Evolutionary conservation across 768 basidiomycete species (phyloP).

Genomic region (Kwoniella dejecticola): DNA sequence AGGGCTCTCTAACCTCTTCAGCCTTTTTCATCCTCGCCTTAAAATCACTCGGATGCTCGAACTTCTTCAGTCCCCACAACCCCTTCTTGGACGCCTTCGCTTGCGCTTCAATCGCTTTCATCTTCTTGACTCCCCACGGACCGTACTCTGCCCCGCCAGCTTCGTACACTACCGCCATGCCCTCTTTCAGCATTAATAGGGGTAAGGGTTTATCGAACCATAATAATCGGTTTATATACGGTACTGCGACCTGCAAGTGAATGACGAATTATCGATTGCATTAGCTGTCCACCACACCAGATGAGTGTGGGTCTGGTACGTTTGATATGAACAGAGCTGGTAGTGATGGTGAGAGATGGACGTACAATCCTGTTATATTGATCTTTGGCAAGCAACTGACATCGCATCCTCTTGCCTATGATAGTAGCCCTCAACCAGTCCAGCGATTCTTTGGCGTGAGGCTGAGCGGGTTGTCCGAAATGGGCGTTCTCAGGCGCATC

Average conservation of each 20-base stretch:
- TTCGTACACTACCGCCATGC: slow-evolving; percentile 74
- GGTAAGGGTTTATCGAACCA: slow-evolving; percentile 65
- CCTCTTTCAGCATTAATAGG: slow-evolving; percentile 75
- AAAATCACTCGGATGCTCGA: slow-evolving; percentile 76
- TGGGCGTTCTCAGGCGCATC: slow-evolving; percentile 92
- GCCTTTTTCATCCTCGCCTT: slow-evolving; percentile 63
- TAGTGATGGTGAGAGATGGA: slow-evolving; percentile 31
- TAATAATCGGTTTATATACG: slow-evolving; percentile 62
- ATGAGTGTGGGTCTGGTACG: too few relatives aligned
- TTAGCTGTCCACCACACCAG: too few relatives aligned
- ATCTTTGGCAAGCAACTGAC: slow-evolving; percentile 73
- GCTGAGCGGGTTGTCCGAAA: slow-evolving; percentile 79
- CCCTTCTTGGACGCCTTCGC: slow-evolving; percentile 70
- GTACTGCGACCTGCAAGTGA: slow-evolving; percentile 66
- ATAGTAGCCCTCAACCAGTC: slow-evolving; percentile 59
- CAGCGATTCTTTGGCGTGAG: slow-evolving; percentile 71
- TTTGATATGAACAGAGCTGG: too few relatives aligned
- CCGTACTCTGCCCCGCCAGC: slow-evolving; percentile 82
- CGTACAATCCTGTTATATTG: slow-evolving; percentile 81
- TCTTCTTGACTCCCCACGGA: slow-evolving; percentile 65
- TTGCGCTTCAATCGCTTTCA: slow-evolving; percentile 64
- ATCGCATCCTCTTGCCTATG: slow-evolving; percentile 61
- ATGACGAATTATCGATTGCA: neutral
- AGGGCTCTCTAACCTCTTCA: slow-evolving; percentile 31
- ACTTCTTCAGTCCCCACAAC: slow-evolving; percentile 67